phyloP scores from a whole-genome alignment of 2,329 filamentous ascomycete species.

The Phoma sp. region DNA sequence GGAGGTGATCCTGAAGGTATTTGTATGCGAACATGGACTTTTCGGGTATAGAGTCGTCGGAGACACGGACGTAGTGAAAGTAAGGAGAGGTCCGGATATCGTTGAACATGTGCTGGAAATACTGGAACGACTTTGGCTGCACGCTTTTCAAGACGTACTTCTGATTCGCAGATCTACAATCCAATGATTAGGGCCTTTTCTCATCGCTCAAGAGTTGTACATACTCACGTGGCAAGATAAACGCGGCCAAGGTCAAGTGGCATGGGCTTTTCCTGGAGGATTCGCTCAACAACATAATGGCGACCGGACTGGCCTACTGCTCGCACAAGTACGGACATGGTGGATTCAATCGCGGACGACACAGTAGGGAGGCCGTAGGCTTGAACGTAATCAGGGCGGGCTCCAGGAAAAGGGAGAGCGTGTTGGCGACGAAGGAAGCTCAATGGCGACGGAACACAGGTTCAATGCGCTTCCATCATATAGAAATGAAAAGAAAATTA shows the following conservation, averaged over 20 bases:
- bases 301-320: conserved; percentile 11
- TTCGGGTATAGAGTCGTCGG: conserved; percentile 54
- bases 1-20: conserved; percentile 53
- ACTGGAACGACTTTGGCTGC: conserved; percentile 4
- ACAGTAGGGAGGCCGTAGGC: too few relatives aligned
- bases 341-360: too few relatives aligned
- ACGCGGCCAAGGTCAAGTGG: conserved; percentile 8
- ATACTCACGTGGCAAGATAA: conserved; percentile 19
- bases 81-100: conserved; percentile 16
- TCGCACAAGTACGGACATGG: too few relatives aligned
- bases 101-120: conserved; percentile 21
- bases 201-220: conserved; percentile 3
- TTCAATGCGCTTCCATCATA: too few relatives aligned
- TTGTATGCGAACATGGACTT: conserved; percentile 56
- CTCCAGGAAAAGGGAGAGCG: too few relatives aligned
- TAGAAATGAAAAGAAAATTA: too few relatives aligned
- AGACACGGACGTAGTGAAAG: conserved; percentile 16
- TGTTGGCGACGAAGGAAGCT: too few relatives aligned
- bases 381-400: too few relatives aligned
- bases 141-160: conserved; percentile 17
- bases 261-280: conserved; percentile 17
- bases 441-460: too few relatives aligned
- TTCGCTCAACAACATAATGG: conserved; percentile 10
- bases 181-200: too few relatives aligned
- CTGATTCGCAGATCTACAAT: conserved; percentile 1